Base-by-base conservation (phyloP, 495 filamentous ascomycete genomes). In the Penicillium waksmanii region DNA sequence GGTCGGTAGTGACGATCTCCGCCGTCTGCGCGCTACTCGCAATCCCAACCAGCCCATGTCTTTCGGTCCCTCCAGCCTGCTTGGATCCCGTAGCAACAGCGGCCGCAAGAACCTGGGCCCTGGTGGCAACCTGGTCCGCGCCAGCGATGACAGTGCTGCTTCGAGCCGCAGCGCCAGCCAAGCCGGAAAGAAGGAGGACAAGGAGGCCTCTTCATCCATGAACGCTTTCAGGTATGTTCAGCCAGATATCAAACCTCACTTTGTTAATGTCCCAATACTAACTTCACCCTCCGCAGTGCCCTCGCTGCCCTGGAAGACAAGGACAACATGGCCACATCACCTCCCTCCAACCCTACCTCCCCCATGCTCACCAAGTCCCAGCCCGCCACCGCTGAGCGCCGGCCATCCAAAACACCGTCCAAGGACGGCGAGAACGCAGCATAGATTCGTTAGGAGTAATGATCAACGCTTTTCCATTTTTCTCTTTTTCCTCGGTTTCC, bases 131-230 rank as follows among this genome's bases (percentile, higher is more conserved):
- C 75, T 91, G 56, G 84, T 83, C 65, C 83, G 87, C 63, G 83
- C 84, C 44, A 86, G 85, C 49, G 92, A 96, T 58, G 93, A 96
- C 66, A 91, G 88, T 62, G 86, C 84, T 58, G 84, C 87, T 51
- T 93, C 91, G 55, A 97, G 93, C 54, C 88, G 95, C 64, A 95
- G 88, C 65, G 97, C 94, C 55, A 92, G 92, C 23, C 89, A 92
- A 57, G 75, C 86, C 50, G 75, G 77, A 62, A 86, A 88, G 77
- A 88, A 86, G 71, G 85, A 87, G 63, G 81, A 85, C 63, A 83
- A 85, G 74, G 82, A 87, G 63, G 80, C 87, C 49, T 79, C 86
- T 38, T 83, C 89, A 36, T 86, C 89, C 57, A 81, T 84, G 53
- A 98, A 97, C 77, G 87, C 92, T 63, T 98, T 95, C 81, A 92